phyloP scores from a whole-genome alignment of 2,329 filamentous ascomycete genomes.

The Xylaria sp. region DNA sequence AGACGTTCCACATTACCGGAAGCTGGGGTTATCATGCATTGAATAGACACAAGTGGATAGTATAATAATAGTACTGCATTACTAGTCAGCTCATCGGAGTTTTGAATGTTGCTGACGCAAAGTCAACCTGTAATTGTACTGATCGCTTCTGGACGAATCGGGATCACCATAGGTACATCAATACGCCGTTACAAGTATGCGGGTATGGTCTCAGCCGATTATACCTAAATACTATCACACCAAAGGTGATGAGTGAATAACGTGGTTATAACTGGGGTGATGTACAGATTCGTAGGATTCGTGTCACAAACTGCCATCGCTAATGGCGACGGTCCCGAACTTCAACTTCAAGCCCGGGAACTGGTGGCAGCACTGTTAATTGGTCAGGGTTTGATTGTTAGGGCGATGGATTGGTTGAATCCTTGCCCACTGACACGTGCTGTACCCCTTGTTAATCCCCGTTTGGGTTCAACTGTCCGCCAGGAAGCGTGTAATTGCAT shows the following conservation, averaged over 20 bases:
- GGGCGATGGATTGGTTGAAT: constrained; percentile 15
- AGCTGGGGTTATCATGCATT: not conserved
- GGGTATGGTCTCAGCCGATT: not conserved
- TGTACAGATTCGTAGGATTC: constrained; percentile 19
- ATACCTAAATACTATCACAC: not conserved
- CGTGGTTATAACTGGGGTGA: not conserved
- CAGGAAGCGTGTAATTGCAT: not conserved
- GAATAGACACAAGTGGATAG: not conserved
- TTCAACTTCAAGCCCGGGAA: not conserved
- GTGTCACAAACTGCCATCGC: constrained; percentile 14
- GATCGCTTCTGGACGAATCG: not conserved
- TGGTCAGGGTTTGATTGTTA: constrained; percentile 9
- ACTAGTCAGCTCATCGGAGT: constrained; percentile 10
- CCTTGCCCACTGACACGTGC: constrained; percentile 5
- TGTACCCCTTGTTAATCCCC: not conserved
- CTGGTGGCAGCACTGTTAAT: not conserved
- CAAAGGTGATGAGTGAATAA: not conserved
- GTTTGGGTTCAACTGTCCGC: not conserved
- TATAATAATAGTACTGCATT: not conserved
- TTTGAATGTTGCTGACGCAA: not conserved
- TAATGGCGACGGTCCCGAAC: constrained; percentile 22
- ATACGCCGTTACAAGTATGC: not conserved
- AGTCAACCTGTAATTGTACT: not conserved
- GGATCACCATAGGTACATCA: no score
- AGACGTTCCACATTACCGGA: not conserved